Conservation (phyloP, 495 filamentous ascomycete genomes). For the Thozetella sp. region DNA sequence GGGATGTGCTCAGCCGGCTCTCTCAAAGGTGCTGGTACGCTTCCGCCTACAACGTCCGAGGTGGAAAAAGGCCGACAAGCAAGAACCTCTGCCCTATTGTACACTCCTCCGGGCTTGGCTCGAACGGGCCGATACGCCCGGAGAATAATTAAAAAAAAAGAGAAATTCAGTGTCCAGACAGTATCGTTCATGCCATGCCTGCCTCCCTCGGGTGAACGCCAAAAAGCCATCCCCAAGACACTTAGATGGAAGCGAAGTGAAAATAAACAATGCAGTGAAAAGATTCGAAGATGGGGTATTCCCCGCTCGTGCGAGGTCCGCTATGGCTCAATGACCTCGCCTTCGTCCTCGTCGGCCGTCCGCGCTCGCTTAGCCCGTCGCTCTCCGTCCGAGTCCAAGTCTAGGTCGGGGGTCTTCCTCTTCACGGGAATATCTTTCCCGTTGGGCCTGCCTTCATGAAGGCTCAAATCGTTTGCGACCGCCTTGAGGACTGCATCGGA, state of each 20-base stretch:
- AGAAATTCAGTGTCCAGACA: background rate
- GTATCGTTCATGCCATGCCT: background rate
- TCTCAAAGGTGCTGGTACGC: no score
- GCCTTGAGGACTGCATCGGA: constrained; percentile 47
- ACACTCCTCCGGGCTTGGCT: no score
- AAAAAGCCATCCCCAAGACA: constrained; percentile 1
- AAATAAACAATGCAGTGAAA: background rate
- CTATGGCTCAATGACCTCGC: constrained; percentile 16
- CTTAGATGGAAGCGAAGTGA: background rate
- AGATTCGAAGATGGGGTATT: no score
- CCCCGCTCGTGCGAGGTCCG: no score
- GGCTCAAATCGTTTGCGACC: constrained; percentile 42
- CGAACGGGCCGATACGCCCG: no score
- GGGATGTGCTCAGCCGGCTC: no score
- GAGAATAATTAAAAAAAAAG: background rate
- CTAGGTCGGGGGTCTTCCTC: constrained; percentile 23
- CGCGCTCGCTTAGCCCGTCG: constrained; percentile 23
- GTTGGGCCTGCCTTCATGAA: constrained; percentile 30
- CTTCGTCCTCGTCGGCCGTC: constrained; percentile 28
- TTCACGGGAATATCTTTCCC: constrained; percentile 27
- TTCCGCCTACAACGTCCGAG: background rate
- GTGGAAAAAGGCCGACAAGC: background rate
- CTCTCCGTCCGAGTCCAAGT: constrained; percentile 22
- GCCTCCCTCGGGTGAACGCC: background rate
- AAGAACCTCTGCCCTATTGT: no score